Percentiles rank a stretch among this genome's conserved stretches.
Evolutionary conservation across 768 basidiomycete genomes (phyloP).

Genomic region (Pisolithus marmoratus): DNA sequence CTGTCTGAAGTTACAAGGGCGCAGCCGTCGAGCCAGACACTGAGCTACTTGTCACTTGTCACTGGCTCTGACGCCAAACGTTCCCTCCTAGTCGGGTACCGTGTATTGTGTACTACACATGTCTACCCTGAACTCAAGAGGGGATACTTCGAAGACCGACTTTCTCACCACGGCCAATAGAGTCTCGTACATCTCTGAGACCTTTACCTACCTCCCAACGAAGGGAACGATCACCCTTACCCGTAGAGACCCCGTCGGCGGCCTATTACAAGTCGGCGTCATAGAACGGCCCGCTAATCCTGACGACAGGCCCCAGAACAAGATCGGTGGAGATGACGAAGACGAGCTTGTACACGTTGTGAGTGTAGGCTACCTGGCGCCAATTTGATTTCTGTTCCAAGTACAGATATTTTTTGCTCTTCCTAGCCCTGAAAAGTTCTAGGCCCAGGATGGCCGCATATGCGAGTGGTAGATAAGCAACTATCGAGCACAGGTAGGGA

Average conservation of each 20-base stretch:
- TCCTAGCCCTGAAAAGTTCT: slow-evolving; percentile 22
- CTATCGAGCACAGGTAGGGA: slow-evolving; percentile 17
- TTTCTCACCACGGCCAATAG: slow-evolving; percentile 11
- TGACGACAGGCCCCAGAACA: slow-evolving; percentile 9
- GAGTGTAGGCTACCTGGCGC: background rate
- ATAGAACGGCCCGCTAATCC: slow-evolving; percentile 23
- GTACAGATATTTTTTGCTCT: background rate
- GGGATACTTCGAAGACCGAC: slow-evolving; percentile 21
- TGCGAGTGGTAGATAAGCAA: slow-evolving; percentile 28
- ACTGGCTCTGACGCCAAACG: background rate
- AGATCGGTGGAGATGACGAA: slow-evolving; percentile 19
- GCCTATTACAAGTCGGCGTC: slow-evolving; percentile 21
- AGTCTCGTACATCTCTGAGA: slow-evolving; percentile 15
- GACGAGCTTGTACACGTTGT: slow-evolving; percentile 20
- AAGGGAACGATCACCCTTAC: slow-evolving; percentile 21
- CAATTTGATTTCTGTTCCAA: background rate
- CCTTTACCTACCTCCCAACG: slow-evolving; percentile 3
- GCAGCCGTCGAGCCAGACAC: too few relatives aligned
- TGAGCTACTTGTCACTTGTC: too few relatives aligned
- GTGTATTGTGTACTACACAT: slow-evolving; percentile 5
- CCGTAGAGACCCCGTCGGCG: slow-evolving; percentile 13
- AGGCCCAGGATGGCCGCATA: slow-evolving; percentile 10
- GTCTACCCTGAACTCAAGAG: slow-evolving; percentile 15
- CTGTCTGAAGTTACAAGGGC: too few relatives aligned
- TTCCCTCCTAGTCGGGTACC: background rate